Evolutionary conservation across 768 basidiomycete species (phyloP).

Genomic region (Suillus weaverae): DNA sequence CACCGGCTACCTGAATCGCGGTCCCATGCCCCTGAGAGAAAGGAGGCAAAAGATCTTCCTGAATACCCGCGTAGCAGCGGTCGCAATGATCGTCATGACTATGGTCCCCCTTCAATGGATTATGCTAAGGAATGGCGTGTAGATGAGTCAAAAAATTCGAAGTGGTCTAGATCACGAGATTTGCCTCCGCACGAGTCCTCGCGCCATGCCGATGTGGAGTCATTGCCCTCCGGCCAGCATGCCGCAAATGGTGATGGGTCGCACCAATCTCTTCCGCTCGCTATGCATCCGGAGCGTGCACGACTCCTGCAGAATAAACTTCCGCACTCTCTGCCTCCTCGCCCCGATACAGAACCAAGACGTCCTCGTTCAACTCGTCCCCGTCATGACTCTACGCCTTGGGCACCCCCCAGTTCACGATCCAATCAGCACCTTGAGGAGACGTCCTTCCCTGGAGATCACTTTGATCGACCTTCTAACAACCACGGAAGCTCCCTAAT

Average conservation of each 20-base stretch:
- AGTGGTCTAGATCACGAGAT: constrained; percentile 2
- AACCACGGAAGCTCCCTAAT: constrained; percentile 37
- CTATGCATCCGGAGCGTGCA: constrained; percentile 34
- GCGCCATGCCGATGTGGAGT: not conserved
- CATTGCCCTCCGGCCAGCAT: not conserved
- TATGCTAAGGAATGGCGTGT: not conserved
- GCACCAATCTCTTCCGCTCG: constrained; percentile 12
- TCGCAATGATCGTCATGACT: not conserved
- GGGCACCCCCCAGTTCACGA: not conserved
- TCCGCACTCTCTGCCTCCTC: constrained; percentile 20
- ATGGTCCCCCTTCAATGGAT: not conserved
- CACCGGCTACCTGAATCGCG: not conserved
- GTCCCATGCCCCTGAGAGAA: no score
- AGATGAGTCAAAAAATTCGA: not conserved
- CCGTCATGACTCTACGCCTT: not conserved
- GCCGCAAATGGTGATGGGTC: not conserved
- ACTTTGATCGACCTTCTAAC: constrained; percentile 6
- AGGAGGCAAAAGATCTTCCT: not conserved
- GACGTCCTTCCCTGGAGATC: not conserved
- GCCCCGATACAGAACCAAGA: constrained; percentile 21
- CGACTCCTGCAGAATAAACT: constrained; percentile 30
- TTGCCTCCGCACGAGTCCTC: not conserved
- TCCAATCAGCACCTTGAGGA: not conserved
- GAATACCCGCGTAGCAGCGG: not conserved
- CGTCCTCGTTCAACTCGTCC: constrained; percentile 11